These are phyloP conservation scores for Solanum chilense DNA, from an alignment of 257 asterid genomes.

Conservation along the genomic window DNA sequence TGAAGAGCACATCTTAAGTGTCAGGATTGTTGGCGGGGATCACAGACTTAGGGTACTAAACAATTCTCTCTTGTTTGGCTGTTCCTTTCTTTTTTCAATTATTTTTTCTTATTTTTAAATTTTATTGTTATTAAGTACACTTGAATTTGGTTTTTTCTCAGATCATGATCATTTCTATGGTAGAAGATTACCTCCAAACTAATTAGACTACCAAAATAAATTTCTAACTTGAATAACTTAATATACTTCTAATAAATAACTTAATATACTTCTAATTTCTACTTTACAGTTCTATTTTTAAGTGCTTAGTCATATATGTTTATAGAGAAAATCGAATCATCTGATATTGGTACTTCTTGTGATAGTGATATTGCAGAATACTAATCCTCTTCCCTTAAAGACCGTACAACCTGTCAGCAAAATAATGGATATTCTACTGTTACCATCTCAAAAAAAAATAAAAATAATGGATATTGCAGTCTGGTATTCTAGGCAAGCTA, in stretches of 20 bases:
- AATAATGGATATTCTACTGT: background rate
- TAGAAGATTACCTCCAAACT: background rate
- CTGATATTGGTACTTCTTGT: background rate
- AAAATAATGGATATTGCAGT: background rate
- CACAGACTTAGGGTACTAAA: conserved; percentile 56
- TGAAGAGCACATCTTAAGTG: conserved; percentile 57
- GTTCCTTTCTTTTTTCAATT: background rate
- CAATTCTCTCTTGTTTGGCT: background rate
- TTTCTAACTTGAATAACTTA: background rate
- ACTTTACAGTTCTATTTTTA: background rate
- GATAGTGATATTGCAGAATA: background rate
- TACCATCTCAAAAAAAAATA: no score
- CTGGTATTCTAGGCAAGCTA: background rate
- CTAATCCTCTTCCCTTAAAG: background rate
- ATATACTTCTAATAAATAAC: background rate
- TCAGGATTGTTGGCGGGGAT: conserved; percentile 73
- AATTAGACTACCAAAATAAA: background rate
- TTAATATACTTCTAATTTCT: background rate
- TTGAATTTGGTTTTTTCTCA: background rate
- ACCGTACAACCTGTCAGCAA: background rate
- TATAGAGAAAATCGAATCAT: background rate
- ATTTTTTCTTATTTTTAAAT: background rate
- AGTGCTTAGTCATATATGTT: background rate
- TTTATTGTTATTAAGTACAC: background rate
- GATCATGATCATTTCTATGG: background rate